Evolutionary conservation across 2,329 filamentous ascomycete species (phyloP), one percentile per base, ranked within the genome.

Genomic region (Dothiorella sarmentorum): DNA sequence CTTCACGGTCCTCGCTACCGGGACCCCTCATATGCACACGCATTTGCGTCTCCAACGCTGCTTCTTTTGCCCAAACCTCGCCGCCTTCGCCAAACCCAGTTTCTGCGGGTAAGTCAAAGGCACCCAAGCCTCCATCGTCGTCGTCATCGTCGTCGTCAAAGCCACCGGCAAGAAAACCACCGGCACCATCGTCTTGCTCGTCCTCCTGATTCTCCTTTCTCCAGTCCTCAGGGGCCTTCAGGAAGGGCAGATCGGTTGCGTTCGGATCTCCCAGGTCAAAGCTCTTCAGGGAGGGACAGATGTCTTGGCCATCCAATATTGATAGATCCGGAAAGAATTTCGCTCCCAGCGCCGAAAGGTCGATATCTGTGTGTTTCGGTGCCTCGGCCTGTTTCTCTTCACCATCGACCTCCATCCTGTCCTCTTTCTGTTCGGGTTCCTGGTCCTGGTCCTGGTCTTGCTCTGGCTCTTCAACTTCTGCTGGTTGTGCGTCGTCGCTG

Each of bases 71-170:
- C 93, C 94, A 99, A 1, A 88, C 90, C 72, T 99, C 94, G 63
- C 94, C 94, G 61, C 94, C 94, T 71, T 97, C 92, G 24, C 94
- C 94, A 69, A 99, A 99, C 11, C 89, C 90, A 58, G 91, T 84
- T 62, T 95, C 88, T 6, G 76, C 78, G 35, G 76, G 77, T 33
- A 84, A 77, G 44, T 85, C 78, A 58, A 82, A 80, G 17, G 76
- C 87, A 42, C 86, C 89, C 35, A 92, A 77, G 4, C 78, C 76
- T n/a, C n/a, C n/a, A n/a, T n/a, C n/a, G 35, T 82, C 83, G 62
- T 87, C 82, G 64, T 92, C 91, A 63, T 92, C 89, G 64, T 92
- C 89, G 7, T 53, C 49, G 62, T 91, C 88, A 65, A 96, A 95
- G 10, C 89, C 91, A 58, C 85, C 82, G 15, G 86, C 88, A 15